Percentiles rank a stretch among this genome's conserved stretches.
phyloP scores from a whole-genome alignment of 768 basidiomycete genomes.

The Termitomyces sp. region DNA sequence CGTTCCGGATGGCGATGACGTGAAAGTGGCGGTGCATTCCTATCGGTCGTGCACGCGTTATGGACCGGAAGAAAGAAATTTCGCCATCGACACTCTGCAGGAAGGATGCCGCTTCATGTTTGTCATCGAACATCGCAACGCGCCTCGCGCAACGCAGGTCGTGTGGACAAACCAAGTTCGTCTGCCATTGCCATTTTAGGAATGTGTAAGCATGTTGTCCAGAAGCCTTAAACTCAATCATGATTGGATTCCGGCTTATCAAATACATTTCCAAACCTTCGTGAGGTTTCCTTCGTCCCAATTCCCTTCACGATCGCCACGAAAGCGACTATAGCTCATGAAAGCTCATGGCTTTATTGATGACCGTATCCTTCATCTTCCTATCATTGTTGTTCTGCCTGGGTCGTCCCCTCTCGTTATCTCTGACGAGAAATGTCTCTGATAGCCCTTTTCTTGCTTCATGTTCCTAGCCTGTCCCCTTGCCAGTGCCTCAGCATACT shows the following conservation, averaged over 20 bases:
- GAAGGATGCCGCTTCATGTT: slow-evolving; percentile 31
- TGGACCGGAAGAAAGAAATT: slow-evolving; percentile 79
- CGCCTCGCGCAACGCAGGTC: slow-evolving; percentile 4
- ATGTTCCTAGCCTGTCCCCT: too few species aligned
- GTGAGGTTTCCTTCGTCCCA: too few species aligned
- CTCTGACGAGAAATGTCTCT: too few species aligned
- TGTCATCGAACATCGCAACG: slow-evolving; percentile 19
- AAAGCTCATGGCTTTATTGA: too few species aligned
- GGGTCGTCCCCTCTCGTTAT: too few species aligned
- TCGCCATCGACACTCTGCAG: slow-evolving; percentile 79
- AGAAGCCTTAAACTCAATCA: background rate
- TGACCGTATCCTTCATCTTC: too few species aligned
- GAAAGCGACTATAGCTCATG: too few species aligned
- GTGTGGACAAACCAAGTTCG: background rate
- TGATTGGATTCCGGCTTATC: background rate
- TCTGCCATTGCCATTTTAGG: slow-evolving; percentile 10
- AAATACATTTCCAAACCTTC: too few species aligned
- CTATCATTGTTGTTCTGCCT: too few species aligned
- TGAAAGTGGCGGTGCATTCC: slow-evolving; percentile 85
- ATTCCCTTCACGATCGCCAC: too few species aligned
- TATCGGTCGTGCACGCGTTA: slow-evolving; percentile 79
- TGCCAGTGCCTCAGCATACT: too few species aligned
- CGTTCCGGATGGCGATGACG: slow-evolving; percentile 67
- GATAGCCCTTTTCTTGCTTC: too few species aligned
- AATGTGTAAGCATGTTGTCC: slow-evolving; percentile 9